These are phyloP conservation scores for Physcomitrium patens DNA, from an alignment of 225 moss, liverwort and hornwort species.

Conservation along the genomic window DNA sequence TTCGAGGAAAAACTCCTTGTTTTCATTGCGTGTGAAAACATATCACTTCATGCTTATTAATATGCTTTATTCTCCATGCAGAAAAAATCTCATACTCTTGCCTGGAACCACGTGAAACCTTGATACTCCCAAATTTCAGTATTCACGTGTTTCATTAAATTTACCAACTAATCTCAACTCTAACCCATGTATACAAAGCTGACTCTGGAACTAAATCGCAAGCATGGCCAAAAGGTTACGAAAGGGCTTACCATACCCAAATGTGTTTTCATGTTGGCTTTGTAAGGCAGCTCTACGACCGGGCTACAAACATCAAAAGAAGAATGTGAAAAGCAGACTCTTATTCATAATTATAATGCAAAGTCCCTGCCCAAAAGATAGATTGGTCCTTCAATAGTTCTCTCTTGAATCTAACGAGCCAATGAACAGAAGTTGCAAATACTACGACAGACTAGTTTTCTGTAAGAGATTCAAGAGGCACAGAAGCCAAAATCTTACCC, in stretches of 20 bases:
- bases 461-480: background rate
- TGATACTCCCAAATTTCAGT: background rate
- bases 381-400: background rate
- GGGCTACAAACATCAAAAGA: constrained; percentile 50
- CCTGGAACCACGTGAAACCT: background rate
- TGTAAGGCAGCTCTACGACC: constrained; percentile 55
- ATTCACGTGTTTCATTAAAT: background rate
- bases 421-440: background rate
- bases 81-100: background rate
- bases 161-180: background rate
- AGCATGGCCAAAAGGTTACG: constrained; percentile 16
- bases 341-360: constrained; percentile 12
- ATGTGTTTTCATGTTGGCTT: constrained; percentile 54
- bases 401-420: background rate
- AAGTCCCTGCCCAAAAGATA: background rate
- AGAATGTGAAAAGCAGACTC: constrained; percentile 28
- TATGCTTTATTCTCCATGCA: background rate
- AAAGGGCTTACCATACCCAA: constrained; percentile 66
- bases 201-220: constrained; percentile 4
- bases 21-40: background rate
- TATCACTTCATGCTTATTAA: background rate
- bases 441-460: too few species aligned
- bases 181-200: constrained; percentile 7
- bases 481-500: constrained; percentile 41
- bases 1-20: background rate